These are phyloP conservation scores for Ceratobasidium sp. DNA, from an alignment of 1,284 basidiomycete genomes.

Conservation along the genomic window DNA sequence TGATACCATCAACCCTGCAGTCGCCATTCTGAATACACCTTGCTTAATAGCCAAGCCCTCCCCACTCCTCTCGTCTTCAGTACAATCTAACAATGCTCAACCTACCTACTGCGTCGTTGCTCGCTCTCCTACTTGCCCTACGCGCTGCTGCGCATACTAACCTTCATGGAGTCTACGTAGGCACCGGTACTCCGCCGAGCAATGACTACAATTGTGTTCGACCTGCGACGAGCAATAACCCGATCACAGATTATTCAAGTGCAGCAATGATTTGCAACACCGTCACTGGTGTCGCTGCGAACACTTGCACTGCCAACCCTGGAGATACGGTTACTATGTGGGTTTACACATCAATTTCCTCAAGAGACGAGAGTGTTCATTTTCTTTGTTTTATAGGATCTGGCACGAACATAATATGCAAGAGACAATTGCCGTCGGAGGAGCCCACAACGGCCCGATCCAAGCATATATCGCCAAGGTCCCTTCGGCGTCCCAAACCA, in stretches of 20 bases:
- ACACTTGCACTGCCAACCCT: not conserved
- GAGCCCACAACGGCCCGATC: conserved; percentile 13
- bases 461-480: conserved; percentile 43
- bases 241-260: conserved; percentile 14
- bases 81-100: not conserved
- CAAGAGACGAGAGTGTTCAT: too few species aligned
- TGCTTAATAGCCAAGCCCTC: too few species aligned
- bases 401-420: conserved; percentile 22
- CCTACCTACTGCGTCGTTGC: not conserved
- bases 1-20: too few species aligned
- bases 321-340: conserved; percentile 13
- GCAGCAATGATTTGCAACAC: conserved; percentile 24
- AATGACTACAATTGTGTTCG: conserved; percentile 21
- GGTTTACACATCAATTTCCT: too few species aligned
- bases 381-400: not conserved
- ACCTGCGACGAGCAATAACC: conserved; percentile 8
- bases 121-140: not conserved
- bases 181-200: conserved; percentile 3
- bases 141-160: conserved; percentile 13
- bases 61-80: too few species aligned
- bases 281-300: conserved; percentile 6
- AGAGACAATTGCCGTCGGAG: conserved; percentile 18
- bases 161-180: conserved; percentile 17
- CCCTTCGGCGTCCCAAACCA: conserved; percentile 15
- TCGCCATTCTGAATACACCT: too few species aligned